These are phyloP conservation scores for Rhodotorula sp. DNA, from an alignment of 1,284 basidiomycete genomes.

Conservation along the genomic window DNA sequence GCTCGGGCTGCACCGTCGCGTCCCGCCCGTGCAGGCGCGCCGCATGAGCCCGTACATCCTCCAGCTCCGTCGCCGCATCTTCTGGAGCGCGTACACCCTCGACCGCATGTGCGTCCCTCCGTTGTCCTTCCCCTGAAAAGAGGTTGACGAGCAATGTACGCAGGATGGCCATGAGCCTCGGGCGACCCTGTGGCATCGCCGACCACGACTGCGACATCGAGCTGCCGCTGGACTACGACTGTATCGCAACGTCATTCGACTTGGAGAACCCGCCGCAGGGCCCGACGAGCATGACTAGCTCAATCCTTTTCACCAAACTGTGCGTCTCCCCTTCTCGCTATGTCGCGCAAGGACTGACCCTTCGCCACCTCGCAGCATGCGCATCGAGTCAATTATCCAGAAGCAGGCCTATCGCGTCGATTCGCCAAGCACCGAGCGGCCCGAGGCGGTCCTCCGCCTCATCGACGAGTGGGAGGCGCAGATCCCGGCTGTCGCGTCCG, in stretches of 20 bases:
- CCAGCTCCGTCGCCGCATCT: conserved; percentile 30
- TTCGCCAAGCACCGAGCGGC: not conserved
- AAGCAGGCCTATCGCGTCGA: conserved; percentile 34
- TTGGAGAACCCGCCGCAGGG: not conserved
- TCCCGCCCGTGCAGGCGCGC: conserved; percentile 1
- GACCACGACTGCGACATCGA: conserved; percentile 39
- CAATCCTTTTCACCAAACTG: conserved; percentile 31
- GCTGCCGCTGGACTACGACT: conserved; percentile 28
- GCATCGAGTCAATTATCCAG: conserved; percentile 26
- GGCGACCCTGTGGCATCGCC: conserved; percentile 25
- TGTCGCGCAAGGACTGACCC: not conserved
- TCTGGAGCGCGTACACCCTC: conserved; percentile 31
- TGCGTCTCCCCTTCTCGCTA: too few relatives aligned
- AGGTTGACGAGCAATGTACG: not conserved
- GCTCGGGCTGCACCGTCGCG: conserved; percentile 28
- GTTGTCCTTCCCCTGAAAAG: not conserved
- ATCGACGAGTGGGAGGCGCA: conserved; percentile 31
- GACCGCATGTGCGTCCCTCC: conserved; percentile 16
- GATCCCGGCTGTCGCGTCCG: conserved; percentile 24
- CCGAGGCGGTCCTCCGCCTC: conserved; percentile 11
- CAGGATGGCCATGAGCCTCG: conserved; percentile 32
- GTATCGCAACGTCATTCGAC: conserved; percentile 3
- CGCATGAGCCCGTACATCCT: conserved; percentile 18
- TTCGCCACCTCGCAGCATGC: conserved; percentile 3
- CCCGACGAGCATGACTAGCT: conserved; percentile 29